phyloP scores from a whole-genome alignment of 805 yeast species.

The Jamesozyma lodderae region DNA sequence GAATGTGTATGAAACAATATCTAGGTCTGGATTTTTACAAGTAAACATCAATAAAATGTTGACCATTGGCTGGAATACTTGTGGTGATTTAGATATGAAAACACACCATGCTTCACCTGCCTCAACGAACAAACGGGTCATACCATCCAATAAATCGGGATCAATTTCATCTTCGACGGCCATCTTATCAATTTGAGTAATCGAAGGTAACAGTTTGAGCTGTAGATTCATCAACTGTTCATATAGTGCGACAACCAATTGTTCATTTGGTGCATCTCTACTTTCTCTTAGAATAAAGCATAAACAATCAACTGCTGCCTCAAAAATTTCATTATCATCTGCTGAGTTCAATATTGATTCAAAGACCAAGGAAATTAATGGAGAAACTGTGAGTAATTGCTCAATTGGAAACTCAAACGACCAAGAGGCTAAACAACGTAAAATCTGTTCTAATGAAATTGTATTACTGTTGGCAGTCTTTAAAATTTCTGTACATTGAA shows the following conservation, averaged over 20 bases:
- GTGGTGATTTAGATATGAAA: slow-evolving; percentile 64
- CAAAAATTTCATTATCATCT: slow-evolving; percentile 48
- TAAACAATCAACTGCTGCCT: slow-evolving; percentile 80
- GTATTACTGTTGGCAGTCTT: slow-evolving; percentile 13
- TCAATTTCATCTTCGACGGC: slow-evolving; percentile 41
- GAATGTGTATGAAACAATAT: slow-evolving; percentile 82
- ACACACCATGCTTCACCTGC: slow-evolving; percentile 97
- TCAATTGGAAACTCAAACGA: slow-evolving; percentile 74
- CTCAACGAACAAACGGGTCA: slow-evolving; percentile 73
- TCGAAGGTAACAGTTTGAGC: slow-evolving; percentile 37
- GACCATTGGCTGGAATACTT: slow-evolving; percentile 62
- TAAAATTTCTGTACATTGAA: slow-evolving; percentile 33
- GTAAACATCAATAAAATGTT: slow-evolving; percentile 64
- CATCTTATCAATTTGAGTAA: slow-evolving; percentile 9
- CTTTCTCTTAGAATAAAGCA: slow-evolving; percentile 75
- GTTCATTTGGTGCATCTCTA: slow-evolving; percentile 57
- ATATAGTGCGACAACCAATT: slow-evolving; percentile 56
- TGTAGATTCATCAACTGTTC: slow-evolving; percentile 58
- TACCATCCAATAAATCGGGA: slow-evolving; percentile 51
- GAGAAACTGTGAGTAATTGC: slow-evolving; percentile 50
- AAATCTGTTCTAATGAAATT: slow-evolving; percentile 32
- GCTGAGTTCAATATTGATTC: slow-evolving; percentile 42
- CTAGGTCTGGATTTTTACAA: slow-evolving; percentile 71
- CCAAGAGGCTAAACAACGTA: slow-evolving; percentile 85
- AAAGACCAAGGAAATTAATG: slow-evolving; percentile 63